Evolutionary conservation across 2,329 filamentous ascomycete genomes (phyloP), one percentile per base, ranked within the genome.

Genomic region (Aspergillus cejpii): DNA sequence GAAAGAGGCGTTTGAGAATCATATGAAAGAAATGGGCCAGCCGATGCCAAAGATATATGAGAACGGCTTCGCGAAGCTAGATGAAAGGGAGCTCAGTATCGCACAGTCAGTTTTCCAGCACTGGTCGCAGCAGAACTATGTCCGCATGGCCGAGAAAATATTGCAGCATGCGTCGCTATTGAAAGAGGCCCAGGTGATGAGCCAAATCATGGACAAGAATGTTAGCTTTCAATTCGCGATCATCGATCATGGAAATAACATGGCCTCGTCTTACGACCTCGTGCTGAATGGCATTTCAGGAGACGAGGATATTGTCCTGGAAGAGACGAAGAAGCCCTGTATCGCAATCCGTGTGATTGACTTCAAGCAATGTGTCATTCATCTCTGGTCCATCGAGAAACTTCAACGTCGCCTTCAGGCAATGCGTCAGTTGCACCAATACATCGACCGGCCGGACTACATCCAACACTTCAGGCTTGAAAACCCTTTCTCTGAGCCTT

Each of bases 161-260:
- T 73, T 98, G 37, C 89, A 94, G 61, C 84, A 94, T 63, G 91
- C 91, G 2, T 82, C 87, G 6, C 80, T 83, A 21, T 68, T 98
- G 47, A 98, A 98, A 64, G 92, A 98, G 67, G 92, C 92, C 1
- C 92, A 98, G 62, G 84, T 98, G 49, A 92, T 98, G 87, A 94
- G 90, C 70, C 91, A 95, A 57, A 87, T 94, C 58, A 85, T 98
- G 72, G 87, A 92, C 55, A 92, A 96, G 64, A 82, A 82, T 53
- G 86, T 96, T 6, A 84, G 91, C 15, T 97, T 98, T 64, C 92
- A 98, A 65, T 98, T 97, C 63, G 85, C 87, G 10, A 83, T 96
- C 44, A 81, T 97, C 24, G 91, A 96, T 58, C 74, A 85, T 51
- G 92, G 92, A 1, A 90, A 98, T 59, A 83, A 82, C 17, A 78